Base-by-base conservation (phyloP, 1,284 basidiomycete species). In the Fistulina hepatica region DNA sequence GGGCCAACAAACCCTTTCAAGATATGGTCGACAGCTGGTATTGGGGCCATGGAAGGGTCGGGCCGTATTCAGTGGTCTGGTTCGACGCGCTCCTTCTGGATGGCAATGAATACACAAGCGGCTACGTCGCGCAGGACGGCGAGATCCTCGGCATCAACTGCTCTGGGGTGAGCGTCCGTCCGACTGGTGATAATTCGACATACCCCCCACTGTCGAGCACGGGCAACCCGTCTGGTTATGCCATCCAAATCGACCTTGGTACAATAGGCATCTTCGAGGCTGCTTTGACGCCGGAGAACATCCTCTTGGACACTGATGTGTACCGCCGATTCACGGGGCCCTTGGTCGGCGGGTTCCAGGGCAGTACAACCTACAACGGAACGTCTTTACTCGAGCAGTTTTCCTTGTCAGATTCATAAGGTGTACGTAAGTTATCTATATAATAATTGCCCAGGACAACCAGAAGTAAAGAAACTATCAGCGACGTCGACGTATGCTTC, bases 1-100 rank as follows among this genome's bases (percentile, higher is more conserved):
- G 48, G 48, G 42, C 44, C 32, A 34, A 44, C 31, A 17, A 40
- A 33, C 19, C 34, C 2, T 45, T 50, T 26, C 28, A 21, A 9
- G 20, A 24, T 6, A 23, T 37, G 19, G 35, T 50, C 6, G 27
- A 32, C 9, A 42, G 39, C 28, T 50, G 48, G 48, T 41, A 46
- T 21, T 50, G 46, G 46, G 48, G 48, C 22, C 48, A 48, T 32
- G 48, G 46, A 2, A 35, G 44, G 13, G 5, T 50, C 6, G 48
- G 48, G 2, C 37, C 39, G 1, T 50, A 48, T 35, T 48, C 46
- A 7, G 24, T 50, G 24, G 48, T 48, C 13, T 50, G 48, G 48
- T 48, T 48, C 36, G 45, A 48, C 17, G 31, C 39, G 17, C 33
- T 46, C 16, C 41, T 37, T 6, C 9, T 13, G 3, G 36, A 31